Evolutionary conservation across 129 eudicot species (phyloP).

Genomic region (Oenanthe sinensis): DNA sequence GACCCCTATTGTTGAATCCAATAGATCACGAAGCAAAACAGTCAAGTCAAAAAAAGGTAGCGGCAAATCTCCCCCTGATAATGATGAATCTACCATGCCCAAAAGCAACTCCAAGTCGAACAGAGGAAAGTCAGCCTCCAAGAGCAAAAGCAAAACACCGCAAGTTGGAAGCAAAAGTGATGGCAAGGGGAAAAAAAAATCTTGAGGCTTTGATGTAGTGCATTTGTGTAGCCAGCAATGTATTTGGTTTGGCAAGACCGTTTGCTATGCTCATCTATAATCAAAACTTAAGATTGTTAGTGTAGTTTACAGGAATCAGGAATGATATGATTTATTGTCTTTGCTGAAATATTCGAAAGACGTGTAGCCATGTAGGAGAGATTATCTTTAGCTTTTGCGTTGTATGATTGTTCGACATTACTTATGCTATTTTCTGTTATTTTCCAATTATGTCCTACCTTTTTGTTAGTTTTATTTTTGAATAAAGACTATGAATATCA

Average conservation of each 20-base stretch:
- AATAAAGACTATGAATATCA: too few species aligned
- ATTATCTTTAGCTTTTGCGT: neutral
- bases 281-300: neutral
- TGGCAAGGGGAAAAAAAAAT: neutral
- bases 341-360: neutral
- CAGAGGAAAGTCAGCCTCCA: neutral
- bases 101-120: neutral
- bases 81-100: neutral
- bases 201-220: neutral
- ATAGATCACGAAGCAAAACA: neutral
- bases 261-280: neutral
- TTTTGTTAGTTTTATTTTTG: too few species aligned
- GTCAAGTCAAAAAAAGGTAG: neutral
- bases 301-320: neutral
- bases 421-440: too few species aligned
- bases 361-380: neutral
- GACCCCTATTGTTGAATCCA: neutral
- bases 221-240: neutral
- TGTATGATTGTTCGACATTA: too few species aligned
- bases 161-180: neutral
- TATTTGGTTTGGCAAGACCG: neutral
- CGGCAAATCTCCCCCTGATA: neutral
- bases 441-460: too few species aligned
- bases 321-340: neutral
- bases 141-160: neutral